Percentiles rank a stretch among this genome's conserved stretches.
Conservation (phyloP, 345 rosid genomes). For the Chamaenerion angustifolium region DNA sequence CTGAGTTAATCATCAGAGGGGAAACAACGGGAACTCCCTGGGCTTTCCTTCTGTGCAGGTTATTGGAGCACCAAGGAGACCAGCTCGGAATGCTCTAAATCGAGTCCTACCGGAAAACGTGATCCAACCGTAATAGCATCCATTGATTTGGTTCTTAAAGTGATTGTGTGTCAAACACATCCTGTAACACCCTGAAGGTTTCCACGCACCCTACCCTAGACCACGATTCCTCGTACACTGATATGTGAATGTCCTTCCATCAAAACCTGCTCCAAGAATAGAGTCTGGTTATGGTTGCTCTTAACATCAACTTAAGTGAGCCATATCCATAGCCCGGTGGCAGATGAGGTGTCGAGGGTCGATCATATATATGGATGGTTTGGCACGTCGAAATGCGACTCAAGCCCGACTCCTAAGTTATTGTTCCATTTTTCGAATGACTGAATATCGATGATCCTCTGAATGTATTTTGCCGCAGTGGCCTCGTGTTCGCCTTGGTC, state of each 20-base stretch:
- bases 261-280: constrained; percentile 41
- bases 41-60: too few species aligned
- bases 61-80: too few species aligned
- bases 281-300: constrained; percentile 13
- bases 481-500: constrained; percentile 33
- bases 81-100: too few species aligned
- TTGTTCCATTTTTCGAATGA: constrained; percentile 5
- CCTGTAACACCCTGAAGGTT: constrained; percentile 34
- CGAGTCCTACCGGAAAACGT: too few species aligned
- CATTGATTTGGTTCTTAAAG: constrained; percentile 49
- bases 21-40: too few species aligned
- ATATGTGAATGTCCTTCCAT: constrained; percentile 64
- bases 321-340: constrained; percentile 48
- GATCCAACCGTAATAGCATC: too few species aligned
- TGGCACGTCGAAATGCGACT: constrained; percentile 45
- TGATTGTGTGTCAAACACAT: constrained; percentile 69
- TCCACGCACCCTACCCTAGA: constrained; percentile 60
- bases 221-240: constrained; percentile 43
- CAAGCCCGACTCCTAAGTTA: constrained; percentile 46
- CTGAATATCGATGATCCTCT: constrained; percentile 29
- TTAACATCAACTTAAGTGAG: constrained; percentile 64
- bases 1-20: too few species aligned
- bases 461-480: constrained; percentile 29
- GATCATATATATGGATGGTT: constrained; percentile 58
- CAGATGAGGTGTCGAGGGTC: constrained; percentile 40